Evolutionary conservation across 2,329 filamentous ascomycete genomes (phyloP).

Genomic region (Fusarium pseudocircinatum): DNA sequence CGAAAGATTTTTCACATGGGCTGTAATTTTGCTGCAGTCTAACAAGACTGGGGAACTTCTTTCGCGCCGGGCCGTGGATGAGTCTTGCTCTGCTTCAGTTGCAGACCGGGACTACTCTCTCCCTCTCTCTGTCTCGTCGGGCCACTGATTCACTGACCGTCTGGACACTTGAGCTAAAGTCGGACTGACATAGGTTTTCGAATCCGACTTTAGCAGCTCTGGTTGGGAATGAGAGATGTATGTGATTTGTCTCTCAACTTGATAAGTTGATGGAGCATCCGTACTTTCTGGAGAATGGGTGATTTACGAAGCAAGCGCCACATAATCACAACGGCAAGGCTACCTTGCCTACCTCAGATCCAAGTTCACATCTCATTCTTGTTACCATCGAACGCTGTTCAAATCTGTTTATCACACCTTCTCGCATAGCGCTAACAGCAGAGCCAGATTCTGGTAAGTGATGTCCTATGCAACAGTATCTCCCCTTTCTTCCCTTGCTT

Average conservation of each 20-base stretch:
- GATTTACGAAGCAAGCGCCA: neutral
- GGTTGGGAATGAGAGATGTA: neutral
- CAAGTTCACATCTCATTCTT: neutral
- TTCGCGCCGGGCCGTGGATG: neutral
- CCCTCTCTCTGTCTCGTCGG: neutral
- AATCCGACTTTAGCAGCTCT: neutral
- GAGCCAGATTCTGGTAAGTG: neutral
- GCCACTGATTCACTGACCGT: neutral
- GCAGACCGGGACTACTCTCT: neutral
- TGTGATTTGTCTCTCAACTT: neutral
- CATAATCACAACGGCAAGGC: neutral
- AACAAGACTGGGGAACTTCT: neutral
- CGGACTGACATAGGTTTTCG: neutral
- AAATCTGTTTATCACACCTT: neutral
- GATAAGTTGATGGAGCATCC: neutral
- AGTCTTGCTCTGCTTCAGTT: neutral
- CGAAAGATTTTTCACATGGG: no score
- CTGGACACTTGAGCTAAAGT: no score
- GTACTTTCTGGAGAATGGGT: neutral
- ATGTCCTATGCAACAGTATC: neutral
- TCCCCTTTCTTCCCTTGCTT: neutral
- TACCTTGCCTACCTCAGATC: neutral
- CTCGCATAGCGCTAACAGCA: neutral
- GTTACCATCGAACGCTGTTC: neutral
- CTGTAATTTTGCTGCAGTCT: no score